phyloP scores from a whole-genome alignment of 345 rosid genomes.

The Nasturtium officinale region DNA sequence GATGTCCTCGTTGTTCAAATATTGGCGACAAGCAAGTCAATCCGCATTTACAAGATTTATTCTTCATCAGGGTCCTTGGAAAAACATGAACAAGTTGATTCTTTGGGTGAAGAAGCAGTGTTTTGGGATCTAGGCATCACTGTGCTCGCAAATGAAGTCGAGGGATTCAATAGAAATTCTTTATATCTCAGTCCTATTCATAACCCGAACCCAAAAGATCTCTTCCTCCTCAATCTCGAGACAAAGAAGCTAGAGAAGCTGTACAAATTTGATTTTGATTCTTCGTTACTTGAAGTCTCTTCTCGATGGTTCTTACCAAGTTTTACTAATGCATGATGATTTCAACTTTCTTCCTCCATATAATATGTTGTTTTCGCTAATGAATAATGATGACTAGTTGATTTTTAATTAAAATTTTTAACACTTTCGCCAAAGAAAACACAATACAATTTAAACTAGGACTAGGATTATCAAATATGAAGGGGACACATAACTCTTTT shows the following conservation, averaged over 20 bases:
- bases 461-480: too few species aligned
- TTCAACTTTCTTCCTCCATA: background rate
- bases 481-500: too few species aligned
- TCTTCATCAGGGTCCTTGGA: background rate
- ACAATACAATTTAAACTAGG: too few species aligned
- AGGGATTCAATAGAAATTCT: background rate
- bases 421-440: too few species aligned
- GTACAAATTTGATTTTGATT: background rate
- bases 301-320: background rate
- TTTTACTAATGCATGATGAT: background rate
- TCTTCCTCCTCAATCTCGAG: background rate
- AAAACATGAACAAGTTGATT: background rate
- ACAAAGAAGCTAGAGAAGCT: background rate
- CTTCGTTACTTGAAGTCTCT: background rate
- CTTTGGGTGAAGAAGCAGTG: background rate
- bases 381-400: background rate
- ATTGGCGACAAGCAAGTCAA: background rate
- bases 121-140: constrained; percentile 7
- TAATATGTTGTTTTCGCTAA: background rate
- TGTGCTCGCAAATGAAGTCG: background rate
- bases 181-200: background rate
- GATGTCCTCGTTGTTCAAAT: background rate
- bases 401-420: too few species aligned
- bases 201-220: background rate
- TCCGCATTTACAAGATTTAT: background rate